Percentiles rank a stretch among this genome's conserved stretches.
Conservation (phyloP, 2,329 filamentous ascomycete species). For the Sarocladium kiliense region DNA sequence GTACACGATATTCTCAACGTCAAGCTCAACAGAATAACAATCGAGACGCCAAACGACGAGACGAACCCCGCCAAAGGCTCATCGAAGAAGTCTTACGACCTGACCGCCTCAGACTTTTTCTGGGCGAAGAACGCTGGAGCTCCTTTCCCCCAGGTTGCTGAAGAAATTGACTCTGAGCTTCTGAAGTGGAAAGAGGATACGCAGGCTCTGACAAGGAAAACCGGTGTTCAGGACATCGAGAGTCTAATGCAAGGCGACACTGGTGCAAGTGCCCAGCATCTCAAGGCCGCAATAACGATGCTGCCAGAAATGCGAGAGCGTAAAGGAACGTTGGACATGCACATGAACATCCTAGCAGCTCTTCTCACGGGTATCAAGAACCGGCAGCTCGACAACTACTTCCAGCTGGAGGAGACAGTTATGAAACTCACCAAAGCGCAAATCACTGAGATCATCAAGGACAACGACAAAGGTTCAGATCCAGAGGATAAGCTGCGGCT, state of each 20-base stretch:
- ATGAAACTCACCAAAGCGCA: slow-evolving; percentile 87
- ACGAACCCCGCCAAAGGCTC: slow-evolving; percentile 65
- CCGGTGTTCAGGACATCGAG: slow-evolving; percentile 85
- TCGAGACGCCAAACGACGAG: slow-evolving; percentile 79
- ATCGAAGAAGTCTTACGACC: slow-evolving; percentile 86
- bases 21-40: slow-evolving; percentile 84
- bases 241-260: slow-evolving; percentile 81
- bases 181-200: slow-evolving; percentile 95
- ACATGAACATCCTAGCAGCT: slow-evolving; percentile 95
- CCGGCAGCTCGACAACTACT: slow-evolving; percentile 91
- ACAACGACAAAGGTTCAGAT: slow-evolving; percentile 74
- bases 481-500: slow-evolving; percentile 85
- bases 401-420: slow-evolving; percentile 89
- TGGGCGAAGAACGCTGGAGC: slow-evolving; percentile 88
- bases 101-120: slow-evolving; percentile 89
- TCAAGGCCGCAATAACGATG: slow-evolving; percentile 92
- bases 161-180: slow-evolving; percentile 91
- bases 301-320: slow-evolving; percentile 88
- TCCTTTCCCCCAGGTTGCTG: slow-evolving; percentile 92
- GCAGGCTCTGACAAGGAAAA: slow-evolving; percentile 90
- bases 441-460: slow-evolving; percentile 80
- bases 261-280: slow-evolving; percentile 82
- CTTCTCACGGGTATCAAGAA: slow-evolving; percentile 78
- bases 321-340: slow-evolving; percentile 92
- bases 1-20: slow-evolving; percentile 59